Percentiles rank a stretch among this genome's conserved stretches.
phyloP scores from a whole-genome alignment of 108 stramenopile species.

The Nitzschia inconspicua region DNA sequence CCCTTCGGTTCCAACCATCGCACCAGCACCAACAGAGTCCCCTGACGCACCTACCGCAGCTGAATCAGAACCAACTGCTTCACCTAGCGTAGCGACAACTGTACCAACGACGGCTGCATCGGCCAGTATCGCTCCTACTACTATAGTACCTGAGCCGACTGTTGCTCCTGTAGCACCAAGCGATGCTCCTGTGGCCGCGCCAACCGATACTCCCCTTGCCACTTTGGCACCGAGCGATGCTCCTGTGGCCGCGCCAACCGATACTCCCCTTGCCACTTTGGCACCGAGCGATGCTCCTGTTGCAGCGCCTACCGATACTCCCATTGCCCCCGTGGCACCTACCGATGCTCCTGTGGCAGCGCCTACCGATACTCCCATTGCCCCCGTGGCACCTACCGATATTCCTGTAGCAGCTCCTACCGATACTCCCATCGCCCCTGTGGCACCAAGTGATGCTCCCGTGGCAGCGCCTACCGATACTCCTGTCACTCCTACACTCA shows the following conservation, averaged over 20 bases:
- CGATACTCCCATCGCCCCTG: neutral
- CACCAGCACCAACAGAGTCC: neutral
- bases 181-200: neutral
- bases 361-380: neutral
- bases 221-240: neutral
- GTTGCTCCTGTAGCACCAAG: slow-evolving; percentile 8
- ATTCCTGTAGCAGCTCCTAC: neutral
- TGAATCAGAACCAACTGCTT: neutral
- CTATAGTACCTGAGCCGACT: slow-evolving; percentile 8
- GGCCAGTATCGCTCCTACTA: neutral
- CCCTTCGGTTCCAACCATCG: neutral
- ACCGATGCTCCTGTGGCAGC: too few species aligned
- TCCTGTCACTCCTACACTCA: slow-evolving; percentile 2
- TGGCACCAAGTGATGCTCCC: too few species aligned
- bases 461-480: slow-evolving; percentile 8
- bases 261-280: neutral
- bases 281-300: neutral
- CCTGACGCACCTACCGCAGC: neutral
- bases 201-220: neutral
- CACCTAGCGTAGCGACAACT: neutral
- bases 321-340: slow-evolving; percentile 1
- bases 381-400: neutral
- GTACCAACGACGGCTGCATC: slow-evolving; percentile 2
- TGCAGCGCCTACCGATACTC: neutral
- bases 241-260: neutral